phyloP scores from a whole-genome alignment of 2,329 filamentous ascomycete genomes.

The Curvularia spicifera region DNA sequence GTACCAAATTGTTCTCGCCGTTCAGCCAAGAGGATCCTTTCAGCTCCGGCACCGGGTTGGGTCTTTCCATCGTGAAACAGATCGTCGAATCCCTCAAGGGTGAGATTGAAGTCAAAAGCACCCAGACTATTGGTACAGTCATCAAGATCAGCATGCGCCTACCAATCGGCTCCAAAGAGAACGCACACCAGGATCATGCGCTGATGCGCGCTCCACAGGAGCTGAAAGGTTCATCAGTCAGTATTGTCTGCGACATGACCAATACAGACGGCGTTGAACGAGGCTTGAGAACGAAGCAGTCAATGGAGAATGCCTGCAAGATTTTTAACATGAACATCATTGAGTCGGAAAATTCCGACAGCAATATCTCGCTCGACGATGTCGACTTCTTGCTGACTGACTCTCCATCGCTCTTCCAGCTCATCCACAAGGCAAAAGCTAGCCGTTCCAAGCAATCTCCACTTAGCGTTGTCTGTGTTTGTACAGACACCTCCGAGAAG shows the following conservation, averaged over 20 bases:
- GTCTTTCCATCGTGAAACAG: slow-evolving; percentile 46
- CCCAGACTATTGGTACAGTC: slow-evolving; percentile 35
- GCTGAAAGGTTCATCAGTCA: slow-evolving; percentile 28
- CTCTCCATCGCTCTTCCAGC: slow-evolving; percentile 30
- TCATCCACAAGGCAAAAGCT: slow-evolving; percentile 26
- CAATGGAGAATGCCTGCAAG: slow-evolving; percentile 34
- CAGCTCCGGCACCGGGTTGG: slow-evolving; percentile 43
- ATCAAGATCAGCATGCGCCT: slow-evolving; percentile 34
- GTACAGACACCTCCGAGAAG: slow-evolving; percentile 39
- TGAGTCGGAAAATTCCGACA: slow-evolving; percentile 15
- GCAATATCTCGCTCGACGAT: slow-evolving; percentile 19
- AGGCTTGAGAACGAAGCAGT: slow-evolving; percentile 35
- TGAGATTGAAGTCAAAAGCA: slow-evolving; percentile 42
- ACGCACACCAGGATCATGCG: slow-evolving; percentile 19
- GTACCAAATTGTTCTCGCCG: slow-evolving; percentile 40
- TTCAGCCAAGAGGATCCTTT: slow-evolving; percentile 48
- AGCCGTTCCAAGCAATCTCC: slow-evolving; percentile 24
- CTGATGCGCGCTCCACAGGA: slow-evolving; percentile 24
- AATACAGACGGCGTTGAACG: slow-evolving; percentile 29
- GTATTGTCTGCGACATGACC: slow-evolving; percentile 31
- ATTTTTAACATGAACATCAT: slow-evolving; percentile 33
- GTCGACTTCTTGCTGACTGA: slow-evolving; percentile 39
- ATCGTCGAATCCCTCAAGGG: slow-evolving; percentile 44
- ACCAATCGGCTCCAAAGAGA: slow-evolving; percentile 24
- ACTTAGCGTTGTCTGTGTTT: slow-evolving; percentile 37